Conservation (phyloP, 2,329 filamentous ascomycete genomes). For the Penicillium olsonii region DNA sequence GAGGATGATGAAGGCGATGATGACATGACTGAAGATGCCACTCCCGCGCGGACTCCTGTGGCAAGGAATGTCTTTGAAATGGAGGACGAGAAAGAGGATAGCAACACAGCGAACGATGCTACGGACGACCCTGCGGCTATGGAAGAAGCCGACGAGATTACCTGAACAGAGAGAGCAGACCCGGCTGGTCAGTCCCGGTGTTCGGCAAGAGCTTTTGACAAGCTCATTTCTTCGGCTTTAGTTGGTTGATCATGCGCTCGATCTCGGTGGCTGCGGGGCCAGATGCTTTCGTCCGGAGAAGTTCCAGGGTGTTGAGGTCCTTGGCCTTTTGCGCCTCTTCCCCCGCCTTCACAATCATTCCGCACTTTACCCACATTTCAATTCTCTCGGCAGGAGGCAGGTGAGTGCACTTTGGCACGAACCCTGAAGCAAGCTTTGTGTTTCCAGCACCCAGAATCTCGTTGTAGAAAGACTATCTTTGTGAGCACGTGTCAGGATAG, state of each 20-base stretch:
- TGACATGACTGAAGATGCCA: constrained; percentile 34
- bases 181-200: constrained; percentile 7
- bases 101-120: constrained; percentile 26
- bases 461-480: constrained; percentile 81
- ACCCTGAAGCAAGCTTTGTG: constrained; percentile 76
- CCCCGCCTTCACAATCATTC: constrained; percentile 81
- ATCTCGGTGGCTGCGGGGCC: constrained; percentile 74
- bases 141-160: constrained; percentile 47
- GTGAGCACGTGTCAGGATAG: constrained; percentile 30
- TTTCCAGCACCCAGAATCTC: constrained; percentile 87
- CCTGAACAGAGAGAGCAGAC: constrained; percentile 31
- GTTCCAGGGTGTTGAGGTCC: constrained; percentile 73
- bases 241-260: constrained; percentile 69
- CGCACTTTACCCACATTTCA: constrained; percentile 96
- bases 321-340: constrained; percentile 86
- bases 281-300: constrained; percentile 72
- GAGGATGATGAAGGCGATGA: constrained; percentile 42
- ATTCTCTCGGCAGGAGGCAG: constrained; percentile 70
- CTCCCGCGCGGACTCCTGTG: constrained; percentile 17
- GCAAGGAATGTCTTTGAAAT: constrained; percentile 20
- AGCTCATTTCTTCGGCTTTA: constrained; percentile 47
- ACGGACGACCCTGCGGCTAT: constrained; percentile 29
- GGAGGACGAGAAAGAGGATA: constrained; percentile 2
- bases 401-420: constrained; percentile 82
- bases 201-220: constrained; percentile 15